Base-by-base conservation (phyloP, 129 eudicot genomes). In the Flaveria sonorensis region DNA sequence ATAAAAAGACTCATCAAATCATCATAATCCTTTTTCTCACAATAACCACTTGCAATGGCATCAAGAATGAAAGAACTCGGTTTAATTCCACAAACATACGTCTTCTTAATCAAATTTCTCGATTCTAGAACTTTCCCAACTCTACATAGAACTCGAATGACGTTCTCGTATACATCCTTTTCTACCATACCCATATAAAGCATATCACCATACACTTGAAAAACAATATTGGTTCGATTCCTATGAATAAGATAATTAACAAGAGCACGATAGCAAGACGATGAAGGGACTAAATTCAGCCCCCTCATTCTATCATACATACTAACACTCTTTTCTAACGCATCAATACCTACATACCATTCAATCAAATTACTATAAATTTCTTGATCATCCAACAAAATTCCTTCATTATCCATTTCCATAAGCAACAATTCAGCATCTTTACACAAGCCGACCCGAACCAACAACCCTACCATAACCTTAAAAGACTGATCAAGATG, bases 51-150 rank as follows among this genome's bases (percentile, higher is more conserved):
- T 11, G 83, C 82, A 85, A 91, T 83, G 55, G 87, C 86, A 77
- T 79, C 76, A 46, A 90, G 70, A 70, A 94, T 82, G 67, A 83
- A 24, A 63, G 66, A 73, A 26, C 48, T 83, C 5, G 96, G 96
- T 71, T 86, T 36, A 23, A 88, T 78, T 64, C 97, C 96, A 75
- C 20, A 64, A 77, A 28, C 63, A 39, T 30, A 72, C 26, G 77
- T 61, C 30, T 85, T 87, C 84, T 78, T 89, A 48, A 94, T 79
- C 51, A 94, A 79, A 71, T 84, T 87, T 75, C 97, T 84, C 3
- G 96, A 90, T 69, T 90, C 93, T 62, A 84, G 89, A 81, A 94
- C 85, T 83, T 81, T 87, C 42, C 92, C 93, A 81, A 30, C 78
- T 43, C 80, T 59, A 30, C 96, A 89, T 7, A 94, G 81, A 71